These are phyloP conservation scores for Larix kaempferi DNA, from an alignment of 75 land plant species.

Conservation along the genomic window DNA sequence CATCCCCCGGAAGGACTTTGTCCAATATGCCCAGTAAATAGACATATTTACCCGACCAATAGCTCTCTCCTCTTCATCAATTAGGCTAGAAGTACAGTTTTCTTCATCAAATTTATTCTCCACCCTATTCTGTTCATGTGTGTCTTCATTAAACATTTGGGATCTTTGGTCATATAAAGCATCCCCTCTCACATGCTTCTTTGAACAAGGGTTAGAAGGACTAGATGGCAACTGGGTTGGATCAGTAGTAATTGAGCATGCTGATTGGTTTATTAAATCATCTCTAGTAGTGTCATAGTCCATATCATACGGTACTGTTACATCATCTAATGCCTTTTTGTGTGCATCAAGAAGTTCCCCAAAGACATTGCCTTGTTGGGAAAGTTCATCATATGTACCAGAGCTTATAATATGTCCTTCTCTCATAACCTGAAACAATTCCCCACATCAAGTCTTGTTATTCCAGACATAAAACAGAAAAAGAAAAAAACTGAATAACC, in stretches of 20 bases:
- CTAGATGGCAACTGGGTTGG: neutral
- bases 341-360: constrained; percentile 30
- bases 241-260: constrained; percentile 6
- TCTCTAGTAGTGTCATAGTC: neutral
- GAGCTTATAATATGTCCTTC: constrained; percentile 30
- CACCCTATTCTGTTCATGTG: neutral
- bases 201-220: neutral
- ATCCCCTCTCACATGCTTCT: neutral
- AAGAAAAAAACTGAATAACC: neutral
- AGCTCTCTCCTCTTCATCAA: constrained; percentile 35
- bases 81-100: constrained; percentile 9
- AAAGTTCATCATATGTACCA: constrained; percentile 27
- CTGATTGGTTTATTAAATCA: neutral
- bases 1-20: constrained; percentile 27
- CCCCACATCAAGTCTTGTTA: neutral
- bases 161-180: neutral
- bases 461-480: neutral
- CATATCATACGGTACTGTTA: constrained; percentile 6
- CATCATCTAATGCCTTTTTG: constrained; percentile 22
- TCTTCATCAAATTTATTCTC: neutral
- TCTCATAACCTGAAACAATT: constrained; percentile 26
- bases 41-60: constrained; percentile 28
- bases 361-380: constrained; percentile 18
- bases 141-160: neutral
- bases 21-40: constrained; percentile 36